Evolutionary conservation across 169 alveolate genomes (phyloP).

Genomic region (Cytauxzoon felis): DNA sequence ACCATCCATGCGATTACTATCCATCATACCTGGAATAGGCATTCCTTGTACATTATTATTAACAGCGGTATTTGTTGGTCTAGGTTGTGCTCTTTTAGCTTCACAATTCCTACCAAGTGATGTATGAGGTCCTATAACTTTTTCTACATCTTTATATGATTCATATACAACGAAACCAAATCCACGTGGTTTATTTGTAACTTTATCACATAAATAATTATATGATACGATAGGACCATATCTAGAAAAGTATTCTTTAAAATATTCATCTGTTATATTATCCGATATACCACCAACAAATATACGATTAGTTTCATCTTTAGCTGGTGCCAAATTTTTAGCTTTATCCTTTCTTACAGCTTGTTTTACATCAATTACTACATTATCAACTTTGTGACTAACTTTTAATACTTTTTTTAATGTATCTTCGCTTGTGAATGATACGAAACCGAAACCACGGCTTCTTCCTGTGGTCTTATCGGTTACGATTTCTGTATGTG

Average conservation of each 20-base stretch:
- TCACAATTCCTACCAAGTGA: slow-evolving; percentile 85
- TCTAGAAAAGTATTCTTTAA: slow-evolving; percentile 76
- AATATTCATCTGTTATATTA: slow-evolving; percentile 67
- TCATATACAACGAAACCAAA: slow-evolving; percentile 87
- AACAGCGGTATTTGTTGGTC: slow-evolving; percentile 15
- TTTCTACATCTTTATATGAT: slow-evolving; percentile 74
- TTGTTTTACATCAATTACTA: slow-evolving; percentile 49
- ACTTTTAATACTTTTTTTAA: slow-evolving; percentile 67
- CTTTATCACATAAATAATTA: slow-evolving; percentile 79
- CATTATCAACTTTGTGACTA: slow-evolving; percentile 75
- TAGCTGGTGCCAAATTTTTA: slow-evolving; percentile 67
- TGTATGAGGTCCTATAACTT: slow-evolving; percentile 75
- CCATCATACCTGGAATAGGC: too few relatives aligned
- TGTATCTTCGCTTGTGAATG: slow-evolving; percentile 69
- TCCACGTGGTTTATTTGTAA: slow-evolving; percentile 86
- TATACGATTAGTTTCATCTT: slow-evolving; percentile 68
- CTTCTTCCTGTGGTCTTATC: slow-evolving; percentile 83
- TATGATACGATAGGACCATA: slow-evolving; percentile 85
- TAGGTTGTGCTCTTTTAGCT: slow-evolving; percentile 85
- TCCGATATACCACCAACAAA: slow-evolving; percentile 91
- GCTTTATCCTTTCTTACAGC: slow-evolving; percentile 76
- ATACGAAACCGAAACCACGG: slow-evolving; percentile 89
- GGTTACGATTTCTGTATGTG: slow-evolving; percentile 65
- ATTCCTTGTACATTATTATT: too few relatives aligned
- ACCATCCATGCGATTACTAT: too few relatives aligned